Base-by-base conservation (phyloP, 352 stramenopile genomes). In the Globisporangium ultimum region DNA sequence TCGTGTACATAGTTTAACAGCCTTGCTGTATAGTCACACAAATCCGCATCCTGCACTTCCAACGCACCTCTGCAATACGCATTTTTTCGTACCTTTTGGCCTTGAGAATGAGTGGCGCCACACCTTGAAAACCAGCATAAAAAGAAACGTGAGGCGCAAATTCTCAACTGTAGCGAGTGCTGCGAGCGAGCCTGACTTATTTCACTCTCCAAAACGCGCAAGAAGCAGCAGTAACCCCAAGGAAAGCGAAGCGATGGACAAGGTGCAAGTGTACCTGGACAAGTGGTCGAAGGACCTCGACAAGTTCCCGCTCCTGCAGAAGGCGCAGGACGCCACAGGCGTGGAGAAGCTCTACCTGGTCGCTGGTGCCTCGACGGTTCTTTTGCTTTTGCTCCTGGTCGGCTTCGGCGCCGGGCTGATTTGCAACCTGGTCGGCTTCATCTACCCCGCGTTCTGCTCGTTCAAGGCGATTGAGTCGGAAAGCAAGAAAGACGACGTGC, bases 291-390 rank as follows among this genome's bases (percentile, higher is more conserved):
- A 90, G 67, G 83, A 92, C 67, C 71, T 94, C 48, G 85, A 94
- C 53, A 91, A 89, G 72, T 84, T 88, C 56, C 75, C 76, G 20
- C 54, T 89, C n/a, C 67, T 94, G 45, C 78, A 92, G 66, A 77
- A 84, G 63, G 76, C 83, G 53, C 82, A 95, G 64, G 84, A 89
- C 20, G 74, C 82, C 32, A 94, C 87, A 38, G 87, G 87, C 64
- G 76, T 95, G 32, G 84, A 95, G 62, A 97, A 97, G 67, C 68
- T 96, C 63, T 96, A 96, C 73, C 75, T 97, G 20, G 83, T 94
- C 42, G 68, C 72, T 2, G 74, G 77, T 24, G 79, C 60, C 41
- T 82, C 71, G 59, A 71, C 74, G 24, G 55, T 94, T 42, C 63
- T 93, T 43, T 64, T 95, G 58, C 63, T 96, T 58, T 68, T 94